A percentile compares a stretch with the other conserved stretches of the same genome.
These are phyloP conservation scores for Leccinellum albellum DNA, from an alignment of 768 basidiomycete genomes.

Conservation along the genomic window DNA sequence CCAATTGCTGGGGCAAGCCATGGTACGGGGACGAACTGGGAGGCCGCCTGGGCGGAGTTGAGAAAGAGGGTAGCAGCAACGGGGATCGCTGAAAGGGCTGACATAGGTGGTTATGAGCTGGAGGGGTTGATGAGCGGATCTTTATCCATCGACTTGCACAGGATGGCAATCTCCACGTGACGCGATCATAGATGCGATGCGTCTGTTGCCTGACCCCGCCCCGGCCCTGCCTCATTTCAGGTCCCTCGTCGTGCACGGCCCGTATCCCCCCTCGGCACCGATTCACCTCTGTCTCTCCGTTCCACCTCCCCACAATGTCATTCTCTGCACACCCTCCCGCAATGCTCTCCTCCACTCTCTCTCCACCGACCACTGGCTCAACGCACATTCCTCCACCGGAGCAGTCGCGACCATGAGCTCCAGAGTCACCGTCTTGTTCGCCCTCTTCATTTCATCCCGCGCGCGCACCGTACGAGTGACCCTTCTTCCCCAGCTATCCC, in stretches of 20 bases:
- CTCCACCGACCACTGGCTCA: conserved; percentile 46
- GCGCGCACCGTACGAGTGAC: conserved; percentile 6
- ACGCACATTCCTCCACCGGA: conserved; percentile 37
- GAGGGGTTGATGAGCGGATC: neutral
- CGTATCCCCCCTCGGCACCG: conserved; percentile 65
- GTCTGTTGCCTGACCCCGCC: conserved; percentile 40
- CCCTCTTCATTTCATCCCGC: conserved; percentile 10
- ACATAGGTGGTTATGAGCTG: conserved; percentile 11
- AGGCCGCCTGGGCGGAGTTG: conserved; percentile 39
- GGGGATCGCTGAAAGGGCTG: conserved; percentile 9
- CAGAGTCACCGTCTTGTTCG: conserved; percentile 55
- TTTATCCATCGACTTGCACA: conserved; percentile 13
- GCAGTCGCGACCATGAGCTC: conserved; percentile 35
- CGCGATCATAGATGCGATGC: conserved; percentile 14
- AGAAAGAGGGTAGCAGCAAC: conserved; percentile 13
- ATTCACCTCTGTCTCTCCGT: conserved; percentile 60
- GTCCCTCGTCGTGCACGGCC: conserved; percentile 59
- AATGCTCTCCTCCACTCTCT: conserved; percentile 41
- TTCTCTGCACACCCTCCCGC: conserved; percentile 57
- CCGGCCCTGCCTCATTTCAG: conserved; percentile 52
- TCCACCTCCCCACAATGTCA: conserved; percentile 32
- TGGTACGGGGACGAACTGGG: conserved; percentile 47
- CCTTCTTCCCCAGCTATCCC: conserved; percentile 50
- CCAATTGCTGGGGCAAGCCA: conserved; percentile 43
- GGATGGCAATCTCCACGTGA: conserved; percentile 24